These are phyloP conservation scores for Cubamyces lactineus DNA, from an alignment of 768 basidiomycete genomes.

Conservation along the genomic window DNA sequence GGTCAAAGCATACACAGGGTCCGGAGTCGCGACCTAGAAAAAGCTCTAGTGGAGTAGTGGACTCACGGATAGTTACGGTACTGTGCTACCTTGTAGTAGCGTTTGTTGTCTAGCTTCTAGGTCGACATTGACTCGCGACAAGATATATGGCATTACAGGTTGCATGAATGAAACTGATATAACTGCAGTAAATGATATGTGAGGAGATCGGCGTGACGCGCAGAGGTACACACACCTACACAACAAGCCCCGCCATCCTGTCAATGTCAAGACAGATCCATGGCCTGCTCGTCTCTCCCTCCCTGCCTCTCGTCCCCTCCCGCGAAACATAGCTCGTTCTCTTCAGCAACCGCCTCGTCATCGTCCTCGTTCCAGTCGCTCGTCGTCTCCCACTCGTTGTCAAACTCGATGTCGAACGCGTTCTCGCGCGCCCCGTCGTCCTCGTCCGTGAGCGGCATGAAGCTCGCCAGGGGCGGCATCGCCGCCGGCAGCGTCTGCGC, in stretches of 20 bases:
- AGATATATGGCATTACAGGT: too few species aligned
- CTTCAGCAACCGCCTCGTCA: constrained; percentile 72
- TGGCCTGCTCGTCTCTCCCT: constrained; percentile 41
- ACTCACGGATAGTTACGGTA: too few species aligned
- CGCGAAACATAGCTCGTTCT: constrained; percentile 72
- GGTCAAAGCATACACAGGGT: too few species aligned
- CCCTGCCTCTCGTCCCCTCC: constrained; percentile 39
- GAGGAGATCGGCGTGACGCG: too few species aligned
- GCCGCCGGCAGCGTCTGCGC: constrained; percentile 52
- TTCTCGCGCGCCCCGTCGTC: constrained; percentile 60
- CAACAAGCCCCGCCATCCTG: not conserved
- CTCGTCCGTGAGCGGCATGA: constrained; percentile 58
- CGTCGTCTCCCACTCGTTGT: constrained; percentile 88
- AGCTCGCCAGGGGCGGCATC: constrained; percentile 53
- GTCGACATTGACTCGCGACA: too few species aligned
- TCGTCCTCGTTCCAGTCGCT: constrained; percentile 93
- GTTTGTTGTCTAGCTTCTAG: too few species aligned
- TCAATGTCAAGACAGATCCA: constrained; percentile 37
- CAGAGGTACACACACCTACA: not conserved
- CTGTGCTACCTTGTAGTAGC: too few species aligned
- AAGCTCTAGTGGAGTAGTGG: too few species aligned
- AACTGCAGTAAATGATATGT: too few species aligned
- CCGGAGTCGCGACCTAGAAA: too few species aligned
- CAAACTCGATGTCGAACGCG: constrained; percentile 80
- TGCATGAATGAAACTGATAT: too few species aligned